These are phyloP conservation scores for Nannochloris sp. DNA, from an alignment of 139 green algal genomes.

Conservation along the genomic window DNA sequence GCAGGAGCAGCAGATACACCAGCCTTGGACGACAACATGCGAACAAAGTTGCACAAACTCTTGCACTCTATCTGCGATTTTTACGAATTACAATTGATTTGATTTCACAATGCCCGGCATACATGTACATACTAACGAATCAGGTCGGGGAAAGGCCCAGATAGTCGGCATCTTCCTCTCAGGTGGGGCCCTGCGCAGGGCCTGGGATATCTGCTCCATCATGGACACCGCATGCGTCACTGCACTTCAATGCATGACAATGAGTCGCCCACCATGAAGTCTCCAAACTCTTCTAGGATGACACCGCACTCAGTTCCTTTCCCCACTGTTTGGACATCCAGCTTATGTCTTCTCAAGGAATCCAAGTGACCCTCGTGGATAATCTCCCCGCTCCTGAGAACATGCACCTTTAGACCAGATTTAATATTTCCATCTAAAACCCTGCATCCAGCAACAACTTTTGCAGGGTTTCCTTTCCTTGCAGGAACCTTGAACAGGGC, in stretches of 20 bases:
- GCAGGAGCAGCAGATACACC: no score
- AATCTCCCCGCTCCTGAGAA: constrained; percentile 44
- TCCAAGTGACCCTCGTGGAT: constrained; percentile 44
- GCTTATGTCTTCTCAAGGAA: constrained; percentile 62
- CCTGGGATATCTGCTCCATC: no score
- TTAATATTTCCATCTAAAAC: constrained; percentile 38
- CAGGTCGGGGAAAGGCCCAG: no score
- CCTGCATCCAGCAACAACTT: constrained; percentile 43
- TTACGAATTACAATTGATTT: no score
- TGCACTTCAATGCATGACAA: constrained; percentile 48
- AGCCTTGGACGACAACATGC: no score
- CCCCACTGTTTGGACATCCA: constrained; percentile 59
- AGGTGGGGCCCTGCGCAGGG: no score
- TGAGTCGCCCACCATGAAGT: constrained; percentile 48
- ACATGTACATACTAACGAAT: no score
- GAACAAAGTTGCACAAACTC: no score
- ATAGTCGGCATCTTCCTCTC: no score
- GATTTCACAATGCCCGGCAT: no score
- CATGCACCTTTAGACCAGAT: constrained; percentile 30
- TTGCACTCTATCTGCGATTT: no score
- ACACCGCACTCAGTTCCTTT: constrained; percentile 72
- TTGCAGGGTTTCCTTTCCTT: constrained; percentile 18
- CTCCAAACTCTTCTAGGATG: constrained; percentile 53
- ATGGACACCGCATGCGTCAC: not conserved
- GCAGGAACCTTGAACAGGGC: constrained; percentile 26